These are phyloP conservation scores for Alternaria tenuissima DNA, from an alignment of 2,329 filamentous ascomycete genomes.

Conservation along the genomic window DNA sequence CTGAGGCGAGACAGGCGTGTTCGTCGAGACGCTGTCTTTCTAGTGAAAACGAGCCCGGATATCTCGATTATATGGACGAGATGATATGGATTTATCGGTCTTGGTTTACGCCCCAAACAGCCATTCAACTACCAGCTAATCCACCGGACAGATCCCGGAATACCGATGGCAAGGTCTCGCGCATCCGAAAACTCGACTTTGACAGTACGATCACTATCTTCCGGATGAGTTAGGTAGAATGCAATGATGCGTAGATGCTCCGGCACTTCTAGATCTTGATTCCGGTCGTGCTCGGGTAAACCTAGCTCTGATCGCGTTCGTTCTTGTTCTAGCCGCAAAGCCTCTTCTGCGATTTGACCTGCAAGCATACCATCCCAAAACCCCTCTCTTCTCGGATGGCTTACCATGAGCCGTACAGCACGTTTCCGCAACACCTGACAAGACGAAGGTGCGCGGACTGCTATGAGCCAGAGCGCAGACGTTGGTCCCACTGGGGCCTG, in stretches of 20 bases:
- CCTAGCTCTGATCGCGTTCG: slow-evolving; percentile 24
- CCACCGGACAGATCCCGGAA: slow-evolving; percentile 22
- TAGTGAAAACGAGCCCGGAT: neutral
- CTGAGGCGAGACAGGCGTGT: neutral
- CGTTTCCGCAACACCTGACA: slow-evolving; percentile 32
- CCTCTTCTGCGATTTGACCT: slow-evolving; percentile 47
- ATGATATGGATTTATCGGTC: neutral
- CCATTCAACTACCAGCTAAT: slow-evolving; percentile 9
- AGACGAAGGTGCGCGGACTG: slow-evolving; percentile 28
- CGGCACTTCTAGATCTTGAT: slow-evolving; percentile 29
- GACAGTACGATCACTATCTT: slow-evolving; percentile 25
- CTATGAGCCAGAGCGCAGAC: slow-evolving; percentile 39
- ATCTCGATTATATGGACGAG: neutral
- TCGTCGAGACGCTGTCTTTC: neutral
- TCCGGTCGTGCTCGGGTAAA: neutral
- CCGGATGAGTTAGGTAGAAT: slow-evolving; percentile 30
- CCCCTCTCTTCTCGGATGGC: slow-evolving; percentile 53
- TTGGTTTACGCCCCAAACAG: neutral
- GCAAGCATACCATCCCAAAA: slow-evolving; percentile 71
- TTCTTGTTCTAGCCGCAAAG: slow-evolving; percentile 39
- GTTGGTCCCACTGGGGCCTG: slow-evolving; percentile 34
- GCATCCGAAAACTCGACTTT: slow-evolving; percentile 32
- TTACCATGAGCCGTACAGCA: slow-evolving; percentile 36
- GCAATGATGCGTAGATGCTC: slow-evolving; percentile 29
- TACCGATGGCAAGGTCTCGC: slow-evolving; percentile 25